Evolutionary conservation across 768 basidiomycete species (phyloP).

Genomic region (Strobilomyces confusus): DNA sequence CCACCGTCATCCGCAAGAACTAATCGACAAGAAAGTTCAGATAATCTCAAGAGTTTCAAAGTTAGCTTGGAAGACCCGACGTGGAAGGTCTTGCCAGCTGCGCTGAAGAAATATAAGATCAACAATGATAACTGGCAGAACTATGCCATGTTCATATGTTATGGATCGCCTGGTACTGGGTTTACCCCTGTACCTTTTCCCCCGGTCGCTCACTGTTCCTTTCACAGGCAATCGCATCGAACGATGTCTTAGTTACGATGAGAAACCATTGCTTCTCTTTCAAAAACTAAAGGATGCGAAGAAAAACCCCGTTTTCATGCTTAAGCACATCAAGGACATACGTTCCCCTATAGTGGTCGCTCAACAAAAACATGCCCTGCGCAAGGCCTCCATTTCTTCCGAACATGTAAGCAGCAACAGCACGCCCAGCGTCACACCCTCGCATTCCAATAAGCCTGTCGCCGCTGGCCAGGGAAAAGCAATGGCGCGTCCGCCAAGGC

Average conservation of each 20-base stretch:
- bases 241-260: constrained; percentile 94
- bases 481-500: constrained; percentile 57
- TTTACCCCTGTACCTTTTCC: not conserved
- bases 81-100: constrained; percentile 97
- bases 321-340: constrained; percentile 91
- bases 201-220: not conserved
- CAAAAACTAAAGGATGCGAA: constrained; percentile 96
- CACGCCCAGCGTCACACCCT: constrained; percentile 18
- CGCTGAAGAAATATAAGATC: constrained; percentile 98
- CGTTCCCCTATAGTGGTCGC: constrained; percentile 96
- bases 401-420: constrained; percentile 20
- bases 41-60: constrained; percentile 91
- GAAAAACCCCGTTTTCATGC: constrained; percentile 99
- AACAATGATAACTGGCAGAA: constrained; percentile 98
- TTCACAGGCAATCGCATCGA: constrained; percentile 70
- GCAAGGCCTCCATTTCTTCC: constrained; percentile 58
- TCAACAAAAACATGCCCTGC: constrained; percentile 89
- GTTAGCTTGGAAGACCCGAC: constrained; percentile 97
- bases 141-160: constrained; percentile 99
- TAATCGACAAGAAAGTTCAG: constrained; percentile 62
- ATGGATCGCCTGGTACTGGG: constrained; percentile 76
- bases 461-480: constrained; percentile 30
- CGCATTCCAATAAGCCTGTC: constrained; percentile 22
- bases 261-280: constrained; percentile 95
- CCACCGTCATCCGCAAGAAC: constrained; percentile 28